Conservation (phyloP, 176 grass and related monocot genomes). For the Panicum miliaceum region DNA sequence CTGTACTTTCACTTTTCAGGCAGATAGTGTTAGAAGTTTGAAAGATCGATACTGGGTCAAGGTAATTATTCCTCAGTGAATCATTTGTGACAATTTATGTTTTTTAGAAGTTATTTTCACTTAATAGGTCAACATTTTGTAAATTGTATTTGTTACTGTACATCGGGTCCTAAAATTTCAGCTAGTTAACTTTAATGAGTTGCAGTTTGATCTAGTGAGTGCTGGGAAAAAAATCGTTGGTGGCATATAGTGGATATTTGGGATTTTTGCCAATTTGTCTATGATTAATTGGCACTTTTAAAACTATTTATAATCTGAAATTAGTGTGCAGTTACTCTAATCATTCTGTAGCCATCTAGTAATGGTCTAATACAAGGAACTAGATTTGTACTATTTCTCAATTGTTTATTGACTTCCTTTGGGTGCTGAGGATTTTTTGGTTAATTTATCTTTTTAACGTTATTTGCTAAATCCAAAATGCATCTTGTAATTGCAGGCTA, state of each 20-base stretch:
- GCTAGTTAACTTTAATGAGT: neutral
- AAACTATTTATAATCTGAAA: neutral
- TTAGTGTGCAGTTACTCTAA: constrained; percentile 23
- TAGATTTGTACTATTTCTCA: neutral
- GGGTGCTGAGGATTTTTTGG: neutral
- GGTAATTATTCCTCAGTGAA: constrained; percentile 59
- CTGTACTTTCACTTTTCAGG: constrained; percentile 51
- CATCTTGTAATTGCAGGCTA: constrained; percentile 69
- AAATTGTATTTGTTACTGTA: neutral
- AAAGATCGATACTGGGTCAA: constrained; percentile 91
- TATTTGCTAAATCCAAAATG: constrained; percentile 32
- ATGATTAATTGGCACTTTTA: constrained; percentile 16
- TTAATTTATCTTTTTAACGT: constrained; percentile 16
- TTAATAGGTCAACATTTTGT: neutral
- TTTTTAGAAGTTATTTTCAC: neutral
- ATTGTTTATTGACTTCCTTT: constrained; percentile 25
- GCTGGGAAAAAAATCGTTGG: neutral
- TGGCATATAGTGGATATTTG: neutral
- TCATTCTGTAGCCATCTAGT: neutral
- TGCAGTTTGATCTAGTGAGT: constrained; percentile 3
- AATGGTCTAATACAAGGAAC: neutral
- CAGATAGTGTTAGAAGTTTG: constrained; percentile 65
- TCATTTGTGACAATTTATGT: neutral
- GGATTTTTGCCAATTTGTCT: constrained; percentile 15
- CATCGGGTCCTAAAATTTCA: neutral